These are phyloP conservation scores for Actinomucor elegans DNA, from an alignment of 371 early-diverging fungal species.

Conservation along the genomic window DNA sequence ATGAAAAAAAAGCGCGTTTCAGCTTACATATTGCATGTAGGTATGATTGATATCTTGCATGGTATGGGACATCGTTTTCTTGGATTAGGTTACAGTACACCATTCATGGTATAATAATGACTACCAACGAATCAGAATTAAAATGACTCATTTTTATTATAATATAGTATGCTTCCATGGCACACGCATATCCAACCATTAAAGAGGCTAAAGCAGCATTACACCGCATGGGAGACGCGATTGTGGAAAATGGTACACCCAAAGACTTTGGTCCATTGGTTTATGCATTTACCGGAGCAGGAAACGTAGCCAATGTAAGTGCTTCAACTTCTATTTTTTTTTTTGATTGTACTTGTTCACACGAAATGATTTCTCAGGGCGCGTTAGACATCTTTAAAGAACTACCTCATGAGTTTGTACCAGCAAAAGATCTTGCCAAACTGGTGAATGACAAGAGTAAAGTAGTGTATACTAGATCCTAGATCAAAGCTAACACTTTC, in stretches of 20 bases:
- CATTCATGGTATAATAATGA: constrained; percentile 74
- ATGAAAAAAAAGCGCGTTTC: no score
- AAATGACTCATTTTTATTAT: no score
- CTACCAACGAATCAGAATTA: no score
- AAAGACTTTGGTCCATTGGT: constrained; percentile 86
- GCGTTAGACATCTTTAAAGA: constrained; percentile 88
- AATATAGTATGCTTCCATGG: constrained; percentile 74
- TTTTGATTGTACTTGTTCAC: no score
- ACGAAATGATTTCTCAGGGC: constrained; percentile 68
- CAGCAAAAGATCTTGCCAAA: constrained; percentile 75
- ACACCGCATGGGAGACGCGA: constrained; percentile 74
- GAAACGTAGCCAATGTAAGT: constrained; percentile 85
- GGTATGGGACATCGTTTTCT: constrained; percentile 91
- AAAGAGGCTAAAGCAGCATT: constrained; percentile 79
- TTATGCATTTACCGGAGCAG: constrained; percentile 93
- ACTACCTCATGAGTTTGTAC: constrained; percentile 90
- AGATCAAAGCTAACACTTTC: no score
- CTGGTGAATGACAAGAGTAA: constrained; percentile 69
- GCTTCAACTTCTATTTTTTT: no score
- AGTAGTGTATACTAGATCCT: no score
- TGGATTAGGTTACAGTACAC: constrained; percentile 89
- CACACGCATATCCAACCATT: constrained; percentile 83
- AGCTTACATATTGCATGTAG: constrained; percentile 17
- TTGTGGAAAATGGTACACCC: constrained; percentile 86
- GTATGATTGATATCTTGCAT: constrained; percentile 91